phyloP scores from a whole-genome alignment of 2,329 filamentous ascomycete species.

The Fusarium humuli region DNA sequence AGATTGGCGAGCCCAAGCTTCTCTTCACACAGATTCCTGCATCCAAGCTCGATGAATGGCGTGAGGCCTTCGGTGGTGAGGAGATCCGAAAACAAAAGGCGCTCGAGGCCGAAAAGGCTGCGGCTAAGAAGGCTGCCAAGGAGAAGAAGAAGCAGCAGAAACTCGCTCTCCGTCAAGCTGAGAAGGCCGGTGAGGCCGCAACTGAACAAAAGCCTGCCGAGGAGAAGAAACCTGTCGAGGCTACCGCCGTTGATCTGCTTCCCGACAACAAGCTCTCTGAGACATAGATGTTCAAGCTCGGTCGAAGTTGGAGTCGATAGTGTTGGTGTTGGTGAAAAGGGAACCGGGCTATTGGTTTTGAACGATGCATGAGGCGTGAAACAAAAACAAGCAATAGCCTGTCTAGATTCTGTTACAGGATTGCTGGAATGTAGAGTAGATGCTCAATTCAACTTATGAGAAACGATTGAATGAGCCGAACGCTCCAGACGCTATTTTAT shows the following conservation, averaged over 20 bases:
- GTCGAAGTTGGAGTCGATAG: slow-evolving; percentile 4
- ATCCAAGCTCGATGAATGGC: slow-evolving; percentile 86
- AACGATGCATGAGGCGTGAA: slow-evolving; percentile 14
- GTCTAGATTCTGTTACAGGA: slow-evolving; percentile 19
- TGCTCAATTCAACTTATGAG: slow-evolving; percentile 41
- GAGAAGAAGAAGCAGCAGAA: slow-evolving; percentile 62
- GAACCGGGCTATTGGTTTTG: background rate
- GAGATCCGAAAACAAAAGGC: slow-evolving; percentile 77
- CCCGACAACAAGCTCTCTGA: slow-evolving; percentile 36
- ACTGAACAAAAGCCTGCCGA: slow-evolving; percentile 17
- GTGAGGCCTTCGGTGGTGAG: slow-evolving; percentile 76
- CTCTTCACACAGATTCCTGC: slow-evolving; percentile 86
- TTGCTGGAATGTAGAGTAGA: slow-evolving; percentile 37
- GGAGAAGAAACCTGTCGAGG: slow-evolving; percentile 37
- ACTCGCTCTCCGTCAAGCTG: slow-evolving; percentile 41
- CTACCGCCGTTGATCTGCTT: slow-evolving; percentile 35
- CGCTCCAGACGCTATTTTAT: slow-evolving; percentile 22
- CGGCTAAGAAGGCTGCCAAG: slow-evolving; percentile 64
- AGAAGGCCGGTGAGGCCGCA: slow-evolving; percentile 28
- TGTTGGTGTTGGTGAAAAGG: slow-evolving; percentile 4
- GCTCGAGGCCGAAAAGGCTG: slow-evolving; percentile 62
- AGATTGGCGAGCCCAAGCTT: slow-evolving; percentile 81
- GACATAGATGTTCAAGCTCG: slow-evolving; percentile 10
- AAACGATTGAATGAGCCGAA: slow-evolving; percentile 36
- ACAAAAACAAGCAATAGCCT: slow-evolving; percentile 22